Base-by-base conservation (phyloP, 176 grass and related monocot genomes). In the Hyparrhenia diplandra region DNA sequence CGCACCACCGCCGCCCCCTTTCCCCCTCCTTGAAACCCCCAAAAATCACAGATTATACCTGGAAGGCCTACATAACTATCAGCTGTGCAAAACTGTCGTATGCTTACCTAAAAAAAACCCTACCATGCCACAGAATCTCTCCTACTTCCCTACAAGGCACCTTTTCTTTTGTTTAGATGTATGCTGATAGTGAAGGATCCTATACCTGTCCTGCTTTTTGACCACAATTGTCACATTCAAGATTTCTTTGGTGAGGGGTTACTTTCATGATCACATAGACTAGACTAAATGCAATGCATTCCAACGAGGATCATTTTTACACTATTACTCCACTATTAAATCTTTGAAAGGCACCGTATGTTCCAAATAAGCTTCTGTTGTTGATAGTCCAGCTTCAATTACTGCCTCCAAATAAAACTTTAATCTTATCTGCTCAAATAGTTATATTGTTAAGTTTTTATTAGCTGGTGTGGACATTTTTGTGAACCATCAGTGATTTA, bases 91-190 rank as follows among this genome's bases (percentile, higher is more conserved):
- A 78, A 67, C 47, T 67, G 29, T 34, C 13, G 18, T 67, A 78
- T 78, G 73, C 36, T 79, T 71, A 77, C 47, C 66, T 67, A 81
- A 67, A 57, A 78, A 32, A 51, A 85, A 67, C 45, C 29, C 66
- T 39, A 58, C 23, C 36, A 62, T 78, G 82, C 51, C 35, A 67
- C 12, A 47, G 79, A 89, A 89, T 89, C 65, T 72, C 28, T 78
- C 46, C 67, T 58, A 73, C n/a, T 61, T 77, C 77, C 86, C 47
- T 60, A 67, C 64, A 86, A 31, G 41, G 47, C 61, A 39, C 37
- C 59, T 86, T 87, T 84, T 66, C 45, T 87, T 84, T 83, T 76
- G 61, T 84, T 87, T 91, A 81, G 32, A 84, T 71, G 63, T 80
- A 55, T 65, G 57, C 34, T 71, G 85, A 91, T 67, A 71, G 85